phyloP scores from a whole-genome alignment of 139 green algal genomes.

The Eudorina sp. region DNA sequence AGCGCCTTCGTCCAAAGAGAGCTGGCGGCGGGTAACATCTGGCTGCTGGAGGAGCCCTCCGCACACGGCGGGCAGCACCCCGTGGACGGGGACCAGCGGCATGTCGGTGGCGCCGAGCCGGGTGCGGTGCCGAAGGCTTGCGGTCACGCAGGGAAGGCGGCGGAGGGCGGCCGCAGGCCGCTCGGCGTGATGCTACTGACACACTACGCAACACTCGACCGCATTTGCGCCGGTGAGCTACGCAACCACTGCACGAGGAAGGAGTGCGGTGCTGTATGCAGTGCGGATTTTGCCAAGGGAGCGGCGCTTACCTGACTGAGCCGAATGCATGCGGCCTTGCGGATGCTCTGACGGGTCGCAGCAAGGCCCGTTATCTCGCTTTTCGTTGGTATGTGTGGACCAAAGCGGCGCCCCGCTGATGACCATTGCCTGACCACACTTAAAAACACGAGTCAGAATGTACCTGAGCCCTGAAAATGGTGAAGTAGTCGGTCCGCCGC shows the following conservation, averaged over 20 bases:
- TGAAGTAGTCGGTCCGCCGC: too few relatives aligned
- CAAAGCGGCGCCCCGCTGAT: background rate
- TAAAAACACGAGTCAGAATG: too few relatives aligned
- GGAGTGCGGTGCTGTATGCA: too few relatives aligned
- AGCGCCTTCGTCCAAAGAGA: constrained; percentile 28
- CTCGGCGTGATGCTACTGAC: constrained; percentile 27
- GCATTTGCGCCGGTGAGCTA: constrained; percentile 14
- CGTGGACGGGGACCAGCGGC: background rate
- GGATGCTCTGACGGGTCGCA: too few relatives aligned
- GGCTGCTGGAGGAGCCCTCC: background rate
- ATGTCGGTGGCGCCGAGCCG: background rate
- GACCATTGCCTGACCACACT: background rate
- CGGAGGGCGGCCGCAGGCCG: background rate
- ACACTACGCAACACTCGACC: background rate
- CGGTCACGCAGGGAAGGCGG: background rate
- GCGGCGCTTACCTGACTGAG: too few relatives aligned
- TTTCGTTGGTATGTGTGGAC: background rate
- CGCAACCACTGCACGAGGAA: too few relatives aligned
- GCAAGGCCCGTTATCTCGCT: background rate
- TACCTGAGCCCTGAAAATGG: too few relatives aligned
- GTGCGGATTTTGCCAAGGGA: too few relatives aligned
- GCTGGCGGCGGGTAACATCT: constrained; percentile 36
- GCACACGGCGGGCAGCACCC: background rate
- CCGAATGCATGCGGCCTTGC: too few relatives aligned
- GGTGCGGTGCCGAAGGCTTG: background rate